Percentiles rank a stretch among this genome's conserved stretches.
These are phyloP conservation scores for Leccinum disarticulatum DNA, from an alignment of 768 basidiomycete species.

Conservation along the genomic window DNA sequence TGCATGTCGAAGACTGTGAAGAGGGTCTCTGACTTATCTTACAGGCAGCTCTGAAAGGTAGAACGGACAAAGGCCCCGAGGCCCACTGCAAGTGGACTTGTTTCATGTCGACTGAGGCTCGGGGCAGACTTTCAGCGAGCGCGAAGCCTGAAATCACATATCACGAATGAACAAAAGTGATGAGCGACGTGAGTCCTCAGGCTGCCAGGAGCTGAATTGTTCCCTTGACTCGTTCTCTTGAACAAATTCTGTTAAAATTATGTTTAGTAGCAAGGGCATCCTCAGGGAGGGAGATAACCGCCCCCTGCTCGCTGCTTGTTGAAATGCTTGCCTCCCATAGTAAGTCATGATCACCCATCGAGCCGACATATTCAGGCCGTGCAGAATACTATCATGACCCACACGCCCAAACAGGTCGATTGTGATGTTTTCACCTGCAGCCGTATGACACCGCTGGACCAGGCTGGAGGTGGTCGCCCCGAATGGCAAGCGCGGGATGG, in stretches of 20 bases:
- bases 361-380: no score
- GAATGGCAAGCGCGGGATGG: no score
- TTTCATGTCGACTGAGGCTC: background rate
- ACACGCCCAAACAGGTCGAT: no score
- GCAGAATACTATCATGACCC: no score
- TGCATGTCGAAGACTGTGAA: slow-evolving; percentile 43
- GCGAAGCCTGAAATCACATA: slow-evolving; percentile 30
- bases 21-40: slow-evolving; percentile 32
- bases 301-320: slow-evolving; percentile 25
- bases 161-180: slow-evolving; percentile 31
- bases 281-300: slow-evolving; percentile 34
- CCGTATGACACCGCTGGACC: no score
- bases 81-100: slow-evolving; percentile 34
- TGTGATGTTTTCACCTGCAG: no score
- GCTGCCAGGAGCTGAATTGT: background rate
- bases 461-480: no score
- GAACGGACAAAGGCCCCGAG: slow-evolving; percentile 41
- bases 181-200: slow-evolving; percentile 37
- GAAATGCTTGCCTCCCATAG: slow-evolving; percentile 35
- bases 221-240: slow-evolving; percentile 1
- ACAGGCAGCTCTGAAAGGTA: slow-evolving; percentile 41
- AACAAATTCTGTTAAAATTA: slow-evolving; percentile 21
- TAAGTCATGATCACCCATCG: slow-evolving; percentile 12
- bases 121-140: slow-evolving; percentile 34
- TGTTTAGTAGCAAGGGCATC: slow-evolving; percentile 28